Evolutionary conservation across 2,329 filamentous ascomycete species (phyloP), one percentile per base, ranked within the genome.

Genomic region (Fusarium scirpi): DNA sequence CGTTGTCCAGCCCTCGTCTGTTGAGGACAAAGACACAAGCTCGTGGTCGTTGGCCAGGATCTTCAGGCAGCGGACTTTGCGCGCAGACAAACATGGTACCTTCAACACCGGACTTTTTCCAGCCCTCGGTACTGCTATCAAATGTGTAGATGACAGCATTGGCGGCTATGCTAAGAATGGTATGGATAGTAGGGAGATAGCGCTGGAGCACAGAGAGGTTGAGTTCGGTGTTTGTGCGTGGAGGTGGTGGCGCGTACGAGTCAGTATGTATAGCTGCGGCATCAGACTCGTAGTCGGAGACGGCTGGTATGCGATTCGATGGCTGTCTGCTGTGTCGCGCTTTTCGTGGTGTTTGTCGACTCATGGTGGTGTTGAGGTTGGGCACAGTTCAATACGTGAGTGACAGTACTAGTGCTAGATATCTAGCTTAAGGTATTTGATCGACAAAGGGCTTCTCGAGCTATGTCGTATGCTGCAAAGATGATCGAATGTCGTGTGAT

Each of bases 61-160:
- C 80, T 5, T 79, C 77, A 5, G 78, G 73, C 74, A 83, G 67
- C 67, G 81, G 85, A 71, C 81, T 79, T 76, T 88, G 85, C 69
- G 92, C 87, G 83, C 93, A 97, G 56, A 98, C 88, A 79, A 98
- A 99, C 70, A 98, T 84, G 15, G 93, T 92, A 41, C 96, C 96
- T 80, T 97, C 94, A 13, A 94, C 87, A 59, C 91, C 92, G 47
- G 88, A 88, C 83, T 97, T 97, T 78, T 96, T 92, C 96, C 96
- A 98, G 64, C 85, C 82, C 55, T 87, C 83, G 5, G 89, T 85
- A 7, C 85, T 81, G 48, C 88, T 85, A 67, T 86, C 88, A 82
- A 97, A 96, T 49, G 87, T 88, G 84, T 98, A 98, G 71, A 98
- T 87, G 38, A 96, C 93, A 27, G 92, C 92, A 76, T 95, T 97